Base-by-base conservation (phyloP, 192 early-diverging fungal species). In the Coemansia sp. region DNA sequence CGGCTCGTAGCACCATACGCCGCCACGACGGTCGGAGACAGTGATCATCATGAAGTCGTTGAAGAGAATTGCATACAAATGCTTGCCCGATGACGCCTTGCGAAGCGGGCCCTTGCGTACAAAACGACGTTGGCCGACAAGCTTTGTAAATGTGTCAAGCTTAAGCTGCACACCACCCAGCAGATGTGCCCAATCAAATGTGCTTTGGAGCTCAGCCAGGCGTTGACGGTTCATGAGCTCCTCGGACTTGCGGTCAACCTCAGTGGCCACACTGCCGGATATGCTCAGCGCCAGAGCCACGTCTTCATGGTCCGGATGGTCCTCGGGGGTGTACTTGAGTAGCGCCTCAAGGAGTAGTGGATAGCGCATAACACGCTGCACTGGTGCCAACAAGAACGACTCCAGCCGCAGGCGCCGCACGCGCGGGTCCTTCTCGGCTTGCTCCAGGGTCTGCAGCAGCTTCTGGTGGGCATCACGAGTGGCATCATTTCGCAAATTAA, bases 31-130 rank as follows among this genome's bases (percentile, higher is more conserved):
- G 26, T 75, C 72, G 1, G 72, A 75, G 54, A 81, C 62, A 26
- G 78, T 81, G 52, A 81, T 74, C 73, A 81, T 75, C 78, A 81
- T 75, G 71, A 81, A 81, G 73, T 81, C 78, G 53, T 81, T 81
- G 59, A 81, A 75, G 57, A 81, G 64, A 30, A 81, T 75, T 21
- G 73, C 78, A 47, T 81, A 81, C 50, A 81, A 58, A 25, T 75
- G 78, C 55, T 74, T 74, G 3, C 78, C 78, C 16, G 78, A 74
- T 30, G 78, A 68, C 19, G 78, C 72, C 63, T 74, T 75, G 64
- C 73, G 71, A 65, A 81, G 44, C 54, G 78, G 78, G 14, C 78
- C 78, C 63, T 81, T 75, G 66, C 72, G 73, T 65, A 81, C 73
- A 81, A 74, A 81, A 63, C 69, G 70, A 34, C 78, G 71, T 65